Percentiles rank a stretch among this genome's conserved stretches.
These are phyloP conservation scores for Hylodesmum podocarpum DNA, from an alignment of 306 rosid species.

Conservation along the genomic window DNA sequence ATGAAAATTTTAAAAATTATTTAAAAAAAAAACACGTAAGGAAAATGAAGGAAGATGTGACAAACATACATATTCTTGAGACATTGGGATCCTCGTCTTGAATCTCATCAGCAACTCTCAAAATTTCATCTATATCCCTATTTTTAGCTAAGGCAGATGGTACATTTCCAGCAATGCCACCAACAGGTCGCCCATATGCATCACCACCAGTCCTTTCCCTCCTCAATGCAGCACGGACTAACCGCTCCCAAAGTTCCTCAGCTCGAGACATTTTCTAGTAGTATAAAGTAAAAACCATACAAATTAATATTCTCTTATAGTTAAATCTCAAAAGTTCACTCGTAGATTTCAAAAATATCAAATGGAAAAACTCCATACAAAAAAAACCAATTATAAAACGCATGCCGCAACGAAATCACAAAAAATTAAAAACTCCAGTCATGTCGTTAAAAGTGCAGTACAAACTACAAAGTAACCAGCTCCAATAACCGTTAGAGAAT, in stretches of 20 bases:
- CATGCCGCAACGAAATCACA: not conserved
- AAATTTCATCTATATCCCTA: constrained; percentile 92
- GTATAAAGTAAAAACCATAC: not conserved
- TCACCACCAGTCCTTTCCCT: constrained; percentile 79
- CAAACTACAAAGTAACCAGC: not conserved
- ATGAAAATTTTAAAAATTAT: not conserved
- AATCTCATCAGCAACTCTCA: constrained; percentile 95
- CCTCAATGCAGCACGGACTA: constrained; percentile 80
- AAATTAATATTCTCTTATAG: not conserved
- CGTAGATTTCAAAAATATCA: not conserved
- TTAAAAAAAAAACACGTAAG: not conserved
- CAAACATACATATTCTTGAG: constrained; percentile 71
- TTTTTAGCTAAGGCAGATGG: constrained; percentile 93
- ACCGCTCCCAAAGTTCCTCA: constrained; percentile 84
- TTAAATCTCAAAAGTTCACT: not conserved
- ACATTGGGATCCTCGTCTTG: constrained; percentile 84
- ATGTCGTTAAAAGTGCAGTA: not conserved
- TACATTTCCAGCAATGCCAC: constrained; percentile 82
- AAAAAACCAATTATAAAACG: not conserved
- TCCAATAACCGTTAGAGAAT: not conserved
- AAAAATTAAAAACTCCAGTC: not conserved
- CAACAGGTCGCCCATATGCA: constrained; percentile 62
- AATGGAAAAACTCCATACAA: not conserved
- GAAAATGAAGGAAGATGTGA: not conserved
- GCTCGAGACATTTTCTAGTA: constrained; percentile 67